A percentile compares a stretch with the other conserved stretches of the same genome.
Conservation (phyloP, 768 basidiomycete species). For the Termitomyces sp. region DNA sequence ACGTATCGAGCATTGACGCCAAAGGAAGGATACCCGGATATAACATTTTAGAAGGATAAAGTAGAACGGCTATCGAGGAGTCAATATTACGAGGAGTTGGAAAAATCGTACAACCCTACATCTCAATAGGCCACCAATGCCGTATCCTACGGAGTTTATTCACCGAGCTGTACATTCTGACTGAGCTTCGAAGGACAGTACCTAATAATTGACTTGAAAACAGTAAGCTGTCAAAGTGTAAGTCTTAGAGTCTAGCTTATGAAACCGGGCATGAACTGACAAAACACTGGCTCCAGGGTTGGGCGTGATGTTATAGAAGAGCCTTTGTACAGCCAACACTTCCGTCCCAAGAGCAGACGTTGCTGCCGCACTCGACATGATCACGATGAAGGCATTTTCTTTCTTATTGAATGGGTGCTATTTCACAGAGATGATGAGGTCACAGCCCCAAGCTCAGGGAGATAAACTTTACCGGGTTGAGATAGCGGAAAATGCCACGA, state of each 20-base stretch:
- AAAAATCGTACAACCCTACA: conserved; percentile 23
- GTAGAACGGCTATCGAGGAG: conserved; percentile 27
- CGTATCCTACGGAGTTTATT: conserved; percentile 38
- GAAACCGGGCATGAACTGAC: conserved; percentile 11
- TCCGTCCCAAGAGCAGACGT: conserved; percentile 49
- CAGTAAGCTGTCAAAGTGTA: conserved; percentile 17
- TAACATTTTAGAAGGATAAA: conserved; percentile 51
- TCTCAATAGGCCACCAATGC: conserved; percentile 49
- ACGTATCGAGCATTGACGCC: conserved; percentile 42
- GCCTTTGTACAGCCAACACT: conserved; percentile 45
- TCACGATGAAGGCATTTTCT: conserved; percentile 52
- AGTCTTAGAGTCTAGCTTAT: neutral
- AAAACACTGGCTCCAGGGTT: conserved; percentile 40
- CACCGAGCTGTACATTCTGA: neutral
- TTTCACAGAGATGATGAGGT: neutral
- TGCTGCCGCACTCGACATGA: conserved; percentile 51
- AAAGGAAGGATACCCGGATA: conserved; percentile 42
- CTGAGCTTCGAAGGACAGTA: neutral
- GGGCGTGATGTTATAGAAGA: conserved; percentile 49
- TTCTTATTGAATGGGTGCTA: conserved; percentile 59
- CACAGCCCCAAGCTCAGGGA: neutral
- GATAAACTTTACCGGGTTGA: conserved; percentile 41
- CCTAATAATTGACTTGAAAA: conserved; percentile 31
- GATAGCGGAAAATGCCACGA: conserved; percentile 36
- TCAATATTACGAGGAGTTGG: neutral